Evolutionary conservation across 2,329 filamentous ascomycete species (phyloP).

Genomic region (Colletotrichum karsti): DNA sequence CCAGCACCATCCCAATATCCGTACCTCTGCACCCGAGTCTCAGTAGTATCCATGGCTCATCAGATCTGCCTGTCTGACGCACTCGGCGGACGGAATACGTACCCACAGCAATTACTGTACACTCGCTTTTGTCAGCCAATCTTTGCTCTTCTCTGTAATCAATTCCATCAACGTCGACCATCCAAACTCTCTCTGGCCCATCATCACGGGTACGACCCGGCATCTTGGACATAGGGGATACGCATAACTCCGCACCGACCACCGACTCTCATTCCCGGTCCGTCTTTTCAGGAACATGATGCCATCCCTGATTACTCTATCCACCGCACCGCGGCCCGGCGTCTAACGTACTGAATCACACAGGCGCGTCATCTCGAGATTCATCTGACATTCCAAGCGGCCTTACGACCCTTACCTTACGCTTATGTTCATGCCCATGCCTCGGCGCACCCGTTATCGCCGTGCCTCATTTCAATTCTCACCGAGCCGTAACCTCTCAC

Average conservation of each 20-base stretch:
- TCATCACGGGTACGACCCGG: background rate
- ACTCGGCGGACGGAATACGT: slow-evolving; percentile 6
- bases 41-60: background rate
- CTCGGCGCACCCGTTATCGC: background rate
- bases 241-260: slow-evolving; percentile 26
- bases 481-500: background rate
- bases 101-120: background rate
- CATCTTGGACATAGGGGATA: slow-evolving; percentile 14
- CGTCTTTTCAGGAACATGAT: background rate
- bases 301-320: background rate
- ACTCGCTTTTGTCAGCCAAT: slow-evolving; percentile 22
- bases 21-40: background rate
- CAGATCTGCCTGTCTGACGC: slow-evolving; percentile 14
- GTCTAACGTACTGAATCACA: background rate
- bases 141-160: slow-evolving; percentile 20
- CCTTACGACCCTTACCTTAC: background rate
- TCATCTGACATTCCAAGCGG: background rate
- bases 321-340: background rate
- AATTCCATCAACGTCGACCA: slow-evolving; percentile 11
- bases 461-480: background rate
- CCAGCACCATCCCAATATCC: background rate
- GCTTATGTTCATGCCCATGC: background rate
- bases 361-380: slow-evolving; percentile 6
- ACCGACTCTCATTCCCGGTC: background rate
- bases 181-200: background rate